Evolutionary conservation across 1,284 basidiomycete species (phyloP), one percentile per base, ranked within the genome.

Genomic region (Austropuccinia psidii): DNA sequence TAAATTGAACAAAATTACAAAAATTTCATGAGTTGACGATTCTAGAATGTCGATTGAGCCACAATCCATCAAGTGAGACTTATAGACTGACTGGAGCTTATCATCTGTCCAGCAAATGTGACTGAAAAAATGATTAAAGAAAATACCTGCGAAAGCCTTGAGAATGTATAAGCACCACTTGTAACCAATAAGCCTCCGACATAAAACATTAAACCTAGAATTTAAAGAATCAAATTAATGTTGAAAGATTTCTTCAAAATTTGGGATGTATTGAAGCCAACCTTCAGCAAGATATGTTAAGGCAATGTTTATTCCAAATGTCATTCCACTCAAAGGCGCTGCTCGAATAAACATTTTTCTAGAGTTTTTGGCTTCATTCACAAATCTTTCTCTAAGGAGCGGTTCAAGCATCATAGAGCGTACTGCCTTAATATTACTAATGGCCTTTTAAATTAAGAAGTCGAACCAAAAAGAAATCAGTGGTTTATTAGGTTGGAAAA

Each of bases 41-140:
- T 15, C 15, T 55, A 8, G 6, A 31, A 9, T 35, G 24, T 37
- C 21, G 11, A 37, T 4, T 54, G 19, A 65, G 24, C 1, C 19
- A 62, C 35, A 70, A 24, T 58, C 39, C 62, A 45, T 57, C 37
- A 27, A 29, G 15, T 5, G 4, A 74, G 57, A 17, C 11, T 9
- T 39, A 9, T 57, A 47, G 17, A 86, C 90, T 79, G 79, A 92
- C 90, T 89, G 82, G 93, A 94, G 33, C 87, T 85, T 85, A 97
- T 88, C 76, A 93, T 85, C 80, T 93, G 90, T 29, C 89, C 87
- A 1, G 91, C 91, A 76, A 96, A 95, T 2, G 91, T 91, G 75
- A 73, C 60, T 11, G 72, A 64, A 39, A 73, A 73, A 3, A 73
- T 73, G n/a, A 73, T 73, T 45, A 73, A 66, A 7, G 72, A 64